Evolutionary conservation across 2,329 filamentous ascomycete species (phyloP).

Genomic region (Claviceps capensis): DNA sequence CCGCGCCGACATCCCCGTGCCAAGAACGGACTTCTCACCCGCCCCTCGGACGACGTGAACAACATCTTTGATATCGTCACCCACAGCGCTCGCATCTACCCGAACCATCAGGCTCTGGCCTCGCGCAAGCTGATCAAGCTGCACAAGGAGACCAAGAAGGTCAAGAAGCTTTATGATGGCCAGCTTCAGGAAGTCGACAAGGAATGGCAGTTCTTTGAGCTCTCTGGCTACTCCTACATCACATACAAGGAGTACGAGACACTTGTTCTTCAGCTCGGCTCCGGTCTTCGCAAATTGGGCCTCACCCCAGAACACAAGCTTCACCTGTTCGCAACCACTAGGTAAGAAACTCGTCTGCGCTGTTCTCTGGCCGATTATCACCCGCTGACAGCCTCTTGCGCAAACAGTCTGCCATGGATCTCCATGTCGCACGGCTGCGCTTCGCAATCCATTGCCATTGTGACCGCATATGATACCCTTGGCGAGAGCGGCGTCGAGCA

Average conservation of each 20-base stretch:
- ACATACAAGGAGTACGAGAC: conserved; percentile 70
- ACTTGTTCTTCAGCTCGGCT: conserved; percentile 53
- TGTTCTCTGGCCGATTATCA: too few species aligned
- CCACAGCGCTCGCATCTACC: conserved; percentile 49
- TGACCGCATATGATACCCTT: conserved; percentile 90
- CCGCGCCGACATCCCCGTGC: conserved; percentile 61
- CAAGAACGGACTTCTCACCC: conserved; percentile 54
- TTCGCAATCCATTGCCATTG: conserved; percentile 80
- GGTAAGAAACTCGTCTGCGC: conserved; percentile 29
- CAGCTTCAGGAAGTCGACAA: conserved; percentile 70
- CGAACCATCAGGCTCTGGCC: conserved; percentile 53
- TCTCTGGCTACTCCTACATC: conserved; percentile 61
- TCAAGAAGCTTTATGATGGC: conserved; percentile 79
- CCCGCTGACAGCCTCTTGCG: background rate
- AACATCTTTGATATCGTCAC: conserved; percentile 72
- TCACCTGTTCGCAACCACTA: conserved; percentile 76
- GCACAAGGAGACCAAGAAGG: conserved; percentile 75
- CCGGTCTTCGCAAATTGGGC: conserved; percentile 62
- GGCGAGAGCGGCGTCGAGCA: conserved; percentile 74
- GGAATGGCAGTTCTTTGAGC: conserved; percentile 83
- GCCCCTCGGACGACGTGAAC: conserved; percentile 53
- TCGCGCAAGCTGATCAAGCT: conserved; percentile 60
- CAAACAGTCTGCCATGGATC: conserved; percentile 62
- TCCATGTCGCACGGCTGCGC: conserved; percentile 62
- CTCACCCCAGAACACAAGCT: conserved; percentile 52